Percentiles rank a stretch among this genome's conserved stretches.
These are phyloP conservation scores for Ogataea siamensis DNA, from an alignment of 805 yeast genomes.

Conservation along the genomic window DNA sequence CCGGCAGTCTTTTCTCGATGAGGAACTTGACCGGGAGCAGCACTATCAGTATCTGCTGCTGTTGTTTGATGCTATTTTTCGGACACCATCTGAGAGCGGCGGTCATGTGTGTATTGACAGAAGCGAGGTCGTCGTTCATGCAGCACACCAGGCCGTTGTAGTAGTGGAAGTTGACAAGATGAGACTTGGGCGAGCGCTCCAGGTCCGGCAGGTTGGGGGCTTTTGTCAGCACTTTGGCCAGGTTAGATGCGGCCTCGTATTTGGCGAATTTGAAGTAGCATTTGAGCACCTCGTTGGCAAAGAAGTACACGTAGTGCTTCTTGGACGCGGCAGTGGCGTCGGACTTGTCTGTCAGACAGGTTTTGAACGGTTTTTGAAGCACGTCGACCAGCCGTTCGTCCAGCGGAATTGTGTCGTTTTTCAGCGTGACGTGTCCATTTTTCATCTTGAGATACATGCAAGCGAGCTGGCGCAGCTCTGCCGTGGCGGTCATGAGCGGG, in stretches of 20 bases:
- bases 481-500: constrained; percentile 20
- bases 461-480: constrained; percentile 20
- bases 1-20: constrained; percentile 48
- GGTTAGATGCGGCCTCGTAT: constrained; percentile 68
- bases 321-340: constrained; percentile 49
- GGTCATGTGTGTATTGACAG: constrained; percentile 50
- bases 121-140: constrained; percentile 57
- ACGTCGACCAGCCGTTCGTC: constrained; percentile 31
- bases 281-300: constrained; percentile 66
- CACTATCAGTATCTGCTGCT: constrained; percentile 49
- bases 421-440: constrained; percentile 5
- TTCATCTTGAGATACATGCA: constrained; percentile 20
- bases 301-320: constrained; percentile 63
- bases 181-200: constrained; percentile 43
- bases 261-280: constrained; percentile 66
- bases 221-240: constrained; percentile 65
- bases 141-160: constrained; percentile 66
- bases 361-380: constrained; percentile 69
- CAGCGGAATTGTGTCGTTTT: constrained; percentile 15
- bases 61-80: constrained; percentile 34
- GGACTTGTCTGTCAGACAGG: constrained; percentile 76
- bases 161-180: constrained; percentile 62
- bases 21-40: constrained; percentile 64
- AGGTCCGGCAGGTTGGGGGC: constrained; percentile 55
- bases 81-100: constrained; percentile 44